These are phyloP conservation scores for Colletotrichum sp. DNA, from an alignment of 2,329 filamentous ascomycete genomes.

Conservation along the genomic window DNA sequence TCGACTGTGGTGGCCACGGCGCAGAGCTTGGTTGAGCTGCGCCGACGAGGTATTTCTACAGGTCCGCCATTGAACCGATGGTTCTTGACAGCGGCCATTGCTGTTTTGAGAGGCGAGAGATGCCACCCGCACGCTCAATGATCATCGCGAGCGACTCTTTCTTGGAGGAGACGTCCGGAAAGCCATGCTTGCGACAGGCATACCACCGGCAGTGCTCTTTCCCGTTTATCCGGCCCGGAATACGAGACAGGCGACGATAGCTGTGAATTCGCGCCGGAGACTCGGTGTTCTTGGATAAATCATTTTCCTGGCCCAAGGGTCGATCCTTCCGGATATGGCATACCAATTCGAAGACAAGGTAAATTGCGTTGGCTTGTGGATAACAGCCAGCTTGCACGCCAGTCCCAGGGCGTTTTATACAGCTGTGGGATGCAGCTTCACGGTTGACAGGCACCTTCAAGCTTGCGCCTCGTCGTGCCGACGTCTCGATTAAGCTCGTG, in stretches of 20 bases:
- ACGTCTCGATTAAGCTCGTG: no score
- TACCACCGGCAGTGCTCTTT: background rate
- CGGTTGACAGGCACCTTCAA: no score
- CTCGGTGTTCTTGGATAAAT: background rate
- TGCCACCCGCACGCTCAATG: background rate
- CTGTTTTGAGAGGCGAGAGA: no score
- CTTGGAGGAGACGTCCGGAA: background rate
- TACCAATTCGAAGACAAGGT: rapidly evolving
- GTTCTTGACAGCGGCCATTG: background rate
- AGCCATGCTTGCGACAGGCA: background rate
- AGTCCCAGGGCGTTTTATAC: no score
- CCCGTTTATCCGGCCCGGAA: background rate
- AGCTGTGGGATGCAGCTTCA: no score
- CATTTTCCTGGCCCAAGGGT: background rate
- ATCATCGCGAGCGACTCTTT: rapidly evolving
- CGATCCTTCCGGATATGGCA: background rate
- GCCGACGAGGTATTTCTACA: background rate
- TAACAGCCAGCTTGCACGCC: no score
- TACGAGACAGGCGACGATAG: background rate
- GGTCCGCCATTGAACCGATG: background rate
- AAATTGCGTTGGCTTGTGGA: no score
- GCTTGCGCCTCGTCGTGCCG: no score
- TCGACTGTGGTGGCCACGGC: no score
- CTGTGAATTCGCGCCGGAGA: background rate
- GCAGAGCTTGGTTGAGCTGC: no score